Conservation (phyloP, 139 green algal genomes). For the Chlorokybus atmophyticus region DNA sequence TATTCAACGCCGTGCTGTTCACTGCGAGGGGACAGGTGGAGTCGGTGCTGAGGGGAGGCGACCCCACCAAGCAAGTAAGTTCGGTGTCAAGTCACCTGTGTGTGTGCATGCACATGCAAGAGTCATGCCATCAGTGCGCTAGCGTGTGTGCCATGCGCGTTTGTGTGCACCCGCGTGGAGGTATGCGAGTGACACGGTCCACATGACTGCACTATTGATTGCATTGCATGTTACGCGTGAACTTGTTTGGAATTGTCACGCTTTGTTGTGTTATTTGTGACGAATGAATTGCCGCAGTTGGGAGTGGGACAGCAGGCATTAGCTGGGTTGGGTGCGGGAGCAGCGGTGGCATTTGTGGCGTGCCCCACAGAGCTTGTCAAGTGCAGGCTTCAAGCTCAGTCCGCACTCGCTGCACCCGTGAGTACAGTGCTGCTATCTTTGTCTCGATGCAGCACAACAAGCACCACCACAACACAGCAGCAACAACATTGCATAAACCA, state of each 20-base stretch:
- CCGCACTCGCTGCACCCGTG: conserved; percentile 5
- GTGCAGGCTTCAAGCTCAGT: conserved; percentile 59
- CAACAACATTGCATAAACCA: background rate
- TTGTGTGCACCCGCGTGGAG: too few relatives aligned
- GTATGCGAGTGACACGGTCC: too few relatives aligned
- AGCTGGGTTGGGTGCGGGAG: conserved; percentile 38
- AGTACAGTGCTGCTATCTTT: conserved; percentile 1
- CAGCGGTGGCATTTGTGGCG: conserved; percentile 52
- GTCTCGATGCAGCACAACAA: background rate
- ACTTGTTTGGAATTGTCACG: too few relatives aligned
- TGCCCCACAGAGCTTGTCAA: conserved; percentile 72
- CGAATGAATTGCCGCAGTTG: too few relatives aligned
- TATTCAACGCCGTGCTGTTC: conserved; percentile 69
- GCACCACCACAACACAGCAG: background rate
- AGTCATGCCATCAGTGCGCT: too few relatives aligned
- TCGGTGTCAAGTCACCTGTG: too few relatives aligned
- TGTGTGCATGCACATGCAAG: too few relatives aligned
- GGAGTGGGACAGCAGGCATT: conserved; percentile 39
- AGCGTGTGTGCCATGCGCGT: too few relatives aligned
- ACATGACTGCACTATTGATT: too few relatives aligned
- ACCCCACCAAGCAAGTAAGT: conserved; percentile 6
- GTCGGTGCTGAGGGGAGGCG: conserved; percentile 30
- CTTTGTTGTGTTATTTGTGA: too few relatives aligned
- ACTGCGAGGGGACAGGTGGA: conserved; percentile 46
- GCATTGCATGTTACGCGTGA: too few relatives aligned